Evolutionary conservation across 257 asterid genomes (phyloP), one percentile per base, ranked within the genome.

Genomic region (Solanum medicagineum): DNA sequence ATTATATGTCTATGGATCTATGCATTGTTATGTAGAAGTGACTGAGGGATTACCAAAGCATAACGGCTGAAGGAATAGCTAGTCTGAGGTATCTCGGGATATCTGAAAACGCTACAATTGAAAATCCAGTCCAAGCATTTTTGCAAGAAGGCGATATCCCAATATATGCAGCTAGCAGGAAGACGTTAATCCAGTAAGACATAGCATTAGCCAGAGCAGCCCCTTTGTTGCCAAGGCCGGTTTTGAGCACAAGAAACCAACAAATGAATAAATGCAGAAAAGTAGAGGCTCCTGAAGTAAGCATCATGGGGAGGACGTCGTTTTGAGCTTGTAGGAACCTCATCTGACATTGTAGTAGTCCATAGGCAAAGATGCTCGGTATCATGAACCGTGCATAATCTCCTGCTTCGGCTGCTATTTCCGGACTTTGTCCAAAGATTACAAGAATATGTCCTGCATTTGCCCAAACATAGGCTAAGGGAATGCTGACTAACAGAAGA

Each of bases 61-160:
- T 93, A 36, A 91, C 81, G 36, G 96, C 94, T 0, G 97, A 93
- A n/a, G 97, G 97, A 85, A 92, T 80, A 4, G 96, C 96, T 5
- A 93, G 90, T 90, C 92, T 90, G 3, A 91, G 80, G 68, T 89
- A 93, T 86, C 89, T 92, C 0, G 91, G 86, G 54, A 93, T 83
- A 87, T 91, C 91, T 10, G 88, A 87, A 9, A 92, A 84, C 0
- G 94, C 92, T 22, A 89, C 94, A 42, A 32, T 81, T 2, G 95
- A 89, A 6, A 94, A 90, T 5, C 98, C 96, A 12, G 59, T 92
- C 98, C 96, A 93, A 0, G 98, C 93, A 6, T 42, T 40, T 47
- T 70, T 89, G 62, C 95, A 94, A 20, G 95, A 90, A 60, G 96
- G 93, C 0, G 98, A 89, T 47, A 90, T 19, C 13, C 86, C 81